Evolutionary conservation across 2,329 filamentous ascomycete species (phyloP), one percentile per base, ranked within the genome.

Genomic region (Cercospora zeina): DNA sequence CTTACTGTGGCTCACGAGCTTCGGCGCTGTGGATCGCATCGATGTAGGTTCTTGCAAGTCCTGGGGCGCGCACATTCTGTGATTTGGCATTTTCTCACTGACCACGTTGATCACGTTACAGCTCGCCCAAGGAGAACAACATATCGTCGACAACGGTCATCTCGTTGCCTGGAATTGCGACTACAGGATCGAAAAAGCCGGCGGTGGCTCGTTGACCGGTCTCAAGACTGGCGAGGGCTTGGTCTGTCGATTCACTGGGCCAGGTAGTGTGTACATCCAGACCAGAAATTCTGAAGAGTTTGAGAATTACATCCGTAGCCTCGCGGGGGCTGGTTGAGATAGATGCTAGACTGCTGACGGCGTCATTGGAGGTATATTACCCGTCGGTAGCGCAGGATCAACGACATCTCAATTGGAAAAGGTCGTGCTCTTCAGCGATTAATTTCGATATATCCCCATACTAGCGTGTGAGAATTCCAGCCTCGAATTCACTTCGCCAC

Each of bases 91-190:
- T 4, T 31, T 42, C n/a, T 45, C 19, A 19, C 39, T 45, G 5
- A 45, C 39, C 1, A 19, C 11, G 11, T 16, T 45, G 11, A 27
- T 27, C 6, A 7, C n/a, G 0, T 2, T 58, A n/a, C 24, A 82
- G 79, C 73, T 83, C 30, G 74, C 76, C 69, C 79, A 81, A 6
- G 88, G 88, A 6, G 93, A 97, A 74, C 88, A 89, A 68, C 97
- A 71, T 53, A 69, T 71, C 54, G 91, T 97, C 1, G 93, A 74
- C 57, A 74, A 74, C 47, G 71, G 70, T 2, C 92, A 97, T 69
- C 82, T 97, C 0, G 92, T 97, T 0, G 93, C 93, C 0, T 97
- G 93, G 93, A 96, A 96, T 74, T 92, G 89, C 71, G 91, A 96
- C 71, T 97, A 97, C 72, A 83, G 89, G 3, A 86, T 97, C 66